Base-by-base conservation (phyloP, 2,329 filamentous ascomycete genomes). In the Exophiala oligosperma region DNA sequence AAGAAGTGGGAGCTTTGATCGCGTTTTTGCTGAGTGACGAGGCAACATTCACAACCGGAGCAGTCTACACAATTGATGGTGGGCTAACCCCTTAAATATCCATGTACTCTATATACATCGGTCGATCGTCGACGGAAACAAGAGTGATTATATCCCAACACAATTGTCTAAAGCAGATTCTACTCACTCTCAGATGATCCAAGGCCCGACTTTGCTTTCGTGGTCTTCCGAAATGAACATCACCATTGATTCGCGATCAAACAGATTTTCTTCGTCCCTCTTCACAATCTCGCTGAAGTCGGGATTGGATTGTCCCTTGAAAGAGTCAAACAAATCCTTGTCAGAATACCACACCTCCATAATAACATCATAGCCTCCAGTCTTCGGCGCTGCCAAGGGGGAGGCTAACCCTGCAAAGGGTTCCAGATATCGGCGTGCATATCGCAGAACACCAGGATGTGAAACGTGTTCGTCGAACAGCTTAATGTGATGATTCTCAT, bases 21-120 rank as follows among this genome's bases (percentile, higher is more conserved):
- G 72, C 77, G 12, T 81, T 78, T 41, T 62, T 81, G 59, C 66
- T 81, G 17, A 76, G 77, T 43, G 74, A 78, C 58, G 74, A 75
- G 3, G 68, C 74, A 1, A 75, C 74, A 3, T 81, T 75, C 64
- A 76, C 78, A 1, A 81, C 79, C 1, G 78, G 78, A 0, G 70
- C 72, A 14, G 71, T 77, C 3, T 71, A 77, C 43, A 74, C 69
- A 49, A 74, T 80, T 23, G 79, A 81, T 66, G 79, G 79, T 3
- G 78, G 77, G n/a, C 24, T 59, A 47, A 59, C 50, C 49, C 41
- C 55, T 21, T 57, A 26, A 47, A 53, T n/a, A 17, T 40, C 9
- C 41, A 17, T 21, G 7, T 24, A 44, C 17, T 44, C 7, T n/a
- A 21, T 44, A 21, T n/a, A 21, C 12, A 21, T 21, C 23, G 2